phyloP scores from a whole-genome alignment of 148 eudicot genomes.

The Salicornia ramosissima region DNA sequence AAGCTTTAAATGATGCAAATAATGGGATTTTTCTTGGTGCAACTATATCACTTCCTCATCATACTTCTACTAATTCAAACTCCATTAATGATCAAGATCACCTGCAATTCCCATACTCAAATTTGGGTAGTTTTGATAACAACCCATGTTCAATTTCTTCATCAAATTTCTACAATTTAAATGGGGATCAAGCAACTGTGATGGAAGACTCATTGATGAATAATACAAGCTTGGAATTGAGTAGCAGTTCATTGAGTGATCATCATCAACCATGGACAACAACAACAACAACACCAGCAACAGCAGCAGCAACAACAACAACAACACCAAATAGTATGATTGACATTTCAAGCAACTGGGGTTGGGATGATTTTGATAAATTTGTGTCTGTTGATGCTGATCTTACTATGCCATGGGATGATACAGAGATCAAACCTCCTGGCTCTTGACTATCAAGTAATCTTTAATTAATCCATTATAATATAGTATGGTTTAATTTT shows the following conservation, averaged over 20 bases:
- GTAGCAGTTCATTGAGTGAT: conserved; percentile 21
- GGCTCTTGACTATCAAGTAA: background rate
- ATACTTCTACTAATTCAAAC: no score
- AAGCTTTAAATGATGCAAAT: conserved; percentile 16
- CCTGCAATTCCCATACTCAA: conserved; percentile 36
- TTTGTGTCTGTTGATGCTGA: conserved; percentile 42
- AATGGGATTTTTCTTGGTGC: conserved; percentile 26
- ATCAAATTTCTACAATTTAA: conserved; percentile 26
- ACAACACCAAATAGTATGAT: conserved; percentile 12
- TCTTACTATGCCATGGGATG: conserved; percentile 50
- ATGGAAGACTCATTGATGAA: conserved; percentile 19
- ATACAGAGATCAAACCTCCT: conserved; percentile 41
- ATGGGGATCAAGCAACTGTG: conserved; percentile 23
- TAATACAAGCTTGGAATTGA: conserved; percentile 4
- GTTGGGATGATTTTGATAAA: conserved; percentile 58
- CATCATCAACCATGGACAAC: conserved; percentile 26
- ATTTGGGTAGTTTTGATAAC: conserved; percentile 33
- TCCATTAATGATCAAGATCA: no score
- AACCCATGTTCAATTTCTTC: conserved; percentile 38
- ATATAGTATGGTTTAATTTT: conserved; percentile 13
- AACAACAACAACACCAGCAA: conserved; percentile 10
- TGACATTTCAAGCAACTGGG: conserved; percentile 47
- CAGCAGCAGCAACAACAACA: background rate
- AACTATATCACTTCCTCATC: conserved; percentile 16
- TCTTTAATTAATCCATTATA: background rate